Conservation (phyloP, 352 stramenopile species). For the Globisporangium abappressorium region DNA sequence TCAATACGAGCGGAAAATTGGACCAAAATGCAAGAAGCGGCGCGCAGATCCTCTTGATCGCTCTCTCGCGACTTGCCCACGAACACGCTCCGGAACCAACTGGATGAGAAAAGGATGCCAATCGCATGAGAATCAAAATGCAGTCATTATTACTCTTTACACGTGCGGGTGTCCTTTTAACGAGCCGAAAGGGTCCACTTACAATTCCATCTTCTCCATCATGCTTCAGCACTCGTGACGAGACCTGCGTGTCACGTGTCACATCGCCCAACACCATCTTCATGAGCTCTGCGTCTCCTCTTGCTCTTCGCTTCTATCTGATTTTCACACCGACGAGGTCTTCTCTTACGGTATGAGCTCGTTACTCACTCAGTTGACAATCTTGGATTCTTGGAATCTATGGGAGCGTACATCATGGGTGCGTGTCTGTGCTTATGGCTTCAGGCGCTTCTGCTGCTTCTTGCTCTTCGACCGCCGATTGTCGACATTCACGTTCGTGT, state of each 20-base stretch:
- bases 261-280: not conserved
- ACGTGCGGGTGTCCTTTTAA: not conserved
- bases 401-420: not conserved
- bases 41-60: not conserved
- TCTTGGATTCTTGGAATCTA: not conserved
- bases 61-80: not conserved
- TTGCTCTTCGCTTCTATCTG: not conserved
- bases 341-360: constrained; percentile 1
- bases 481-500: constrained; percentile 10
- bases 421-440: constrained; percentile 2
- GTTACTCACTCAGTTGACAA: not conserved
- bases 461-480: constrained; percentile 11
- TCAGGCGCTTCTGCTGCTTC: constrained; percentile 15
- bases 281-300: not conserved
- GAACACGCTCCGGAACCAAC: not conserved
- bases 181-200: not conserved
- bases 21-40: not conserved
- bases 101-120: not conserved
- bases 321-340: not conserved
- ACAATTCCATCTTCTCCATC: not conserved
- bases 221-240: not conserved
- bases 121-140: not conserved
- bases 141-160: not conserved
- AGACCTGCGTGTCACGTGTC: not conserved
- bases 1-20: not conserved